A percentile compares a stretch with the other conserved stretches of the same genome.
Conservation (phyloP, 2,329 filamentous ascomycete genomes). For the Alternaria triticina region DNA sequence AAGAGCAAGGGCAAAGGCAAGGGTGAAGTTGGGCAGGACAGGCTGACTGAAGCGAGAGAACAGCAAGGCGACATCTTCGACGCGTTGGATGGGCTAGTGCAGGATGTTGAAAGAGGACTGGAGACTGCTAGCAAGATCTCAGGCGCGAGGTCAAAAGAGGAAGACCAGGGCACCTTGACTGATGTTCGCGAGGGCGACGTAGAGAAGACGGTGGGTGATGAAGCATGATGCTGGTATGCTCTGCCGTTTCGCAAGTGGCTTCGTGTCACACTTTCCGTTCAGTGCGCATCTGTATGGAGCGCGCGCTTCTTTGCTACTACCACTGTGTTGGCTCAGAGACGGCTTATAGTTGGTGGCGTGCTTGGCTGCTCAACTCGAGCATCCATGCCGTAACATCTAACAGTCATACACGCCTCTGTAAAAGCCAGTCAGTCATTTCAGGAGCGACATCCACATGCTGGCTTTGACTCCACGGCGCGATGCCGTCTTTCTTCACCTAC, state of each 20-base stretch:
- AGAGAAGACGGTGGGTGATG: constrained; percentile 2
- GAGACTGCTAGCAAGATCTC: constrained; percentile 45
- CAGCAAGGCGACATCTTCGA: constrained; percentile 44
- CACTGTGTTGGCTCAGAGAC: not conserved
- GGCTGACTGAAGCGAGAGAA: constrained; percentile 38
- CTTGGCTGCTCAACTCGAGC: not conserved
- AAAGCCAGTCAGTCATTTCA: not conserved
- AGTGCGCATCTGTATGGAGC: not conserved
- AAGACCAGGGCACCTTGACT: constrained; percentile 15
- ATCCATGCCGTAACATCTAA: not conserved
- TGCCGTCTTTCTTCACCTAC: not conserved
- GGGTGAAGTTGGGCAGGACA: constrained; percentile 35
- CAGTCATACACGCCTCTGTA: not conserved
- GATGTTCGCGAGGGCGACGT: constrained; percentile 7
- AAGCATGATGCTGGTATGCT: constrained; percentile 1
- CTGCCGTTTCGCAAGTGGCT: not conserved
- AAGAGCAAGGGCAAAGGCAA: constrained; percentile 43
- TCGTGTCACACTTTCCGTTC: not conserved
- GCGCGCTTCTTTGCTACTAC: not conserved
- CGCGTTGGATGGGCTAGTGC: constrained; percentile 46
- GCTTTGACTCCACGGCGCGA: not conserved
- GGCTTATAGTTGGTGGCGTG: not conserved
- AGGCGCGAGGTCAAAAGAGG: constrained; percentile 12
- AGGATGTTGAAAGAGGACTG: constrained; percentile 45
- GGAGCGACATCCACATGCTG: not conserved